A percentile compares a stretch with the other conserved stretches of the same genome.
Conservation (phyloP, 2,329 filamentous ascomycete genomes). For the Calonectria montana region DNA sequence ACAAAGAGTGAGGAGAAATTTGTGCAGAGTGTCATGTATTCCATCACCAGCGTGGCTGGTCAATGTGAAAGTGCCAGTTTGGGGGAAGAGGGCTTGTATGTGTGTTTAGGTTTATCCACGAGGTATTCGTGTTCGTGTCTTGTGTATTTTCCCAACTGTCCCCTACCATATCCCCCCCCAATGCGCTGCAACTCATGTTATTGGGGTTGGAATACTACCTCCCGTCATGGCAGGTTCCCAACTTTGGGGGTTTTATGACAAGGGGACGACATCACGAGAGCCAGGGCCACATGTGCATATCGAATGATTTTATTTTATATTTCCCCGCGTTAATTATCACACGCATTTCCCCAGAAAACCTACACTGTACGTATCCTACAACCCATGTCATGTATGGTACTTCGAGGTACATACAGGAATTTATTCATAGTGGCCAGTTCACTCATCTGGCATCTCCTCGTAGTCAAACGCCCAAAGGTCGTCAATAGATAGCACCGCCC, state of each 20-base stretch:
- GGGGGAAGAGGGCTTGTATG: too few relatives aligned
- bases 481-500: constrained; percentile 44
- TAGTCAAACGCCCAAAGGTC: constrained; percentile 50
- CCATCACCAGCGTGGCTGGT: too few relatives aligned
- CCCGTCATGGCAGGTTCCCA: neutral
- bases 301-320: neutral
- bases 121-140: neutral
- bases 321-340: neutral
- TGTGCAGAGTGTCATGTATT: too few relatives aligned
- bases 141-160: neutral
- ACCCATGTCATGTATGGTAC: constrained; percentile 3
- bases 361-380: constrained; percentile 4
- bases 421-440: neutral
- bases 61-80: too few relatives aligned
- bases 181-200: neutral
- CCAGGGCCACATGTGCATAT: neutral
- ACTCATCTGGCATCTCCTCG: constrained; percentile 41
- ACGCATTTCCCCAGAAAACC: neutral
- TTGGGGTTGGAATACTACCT: constrained; percentile 8
- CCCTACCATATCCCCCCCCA: neutral
- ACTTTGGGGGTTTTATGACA: constrained; percentile 9
- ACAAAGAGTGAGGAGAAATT: too few relatives aligned
- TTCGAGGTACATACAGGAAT: neutral
- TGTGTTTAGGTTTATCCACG: neutral
- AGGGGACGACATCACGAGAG: neutral